Base-by-base conservation (phyloP, 2,329 filamentous ascomycete species). In the Clonostachys chloroleuca region DNA sequence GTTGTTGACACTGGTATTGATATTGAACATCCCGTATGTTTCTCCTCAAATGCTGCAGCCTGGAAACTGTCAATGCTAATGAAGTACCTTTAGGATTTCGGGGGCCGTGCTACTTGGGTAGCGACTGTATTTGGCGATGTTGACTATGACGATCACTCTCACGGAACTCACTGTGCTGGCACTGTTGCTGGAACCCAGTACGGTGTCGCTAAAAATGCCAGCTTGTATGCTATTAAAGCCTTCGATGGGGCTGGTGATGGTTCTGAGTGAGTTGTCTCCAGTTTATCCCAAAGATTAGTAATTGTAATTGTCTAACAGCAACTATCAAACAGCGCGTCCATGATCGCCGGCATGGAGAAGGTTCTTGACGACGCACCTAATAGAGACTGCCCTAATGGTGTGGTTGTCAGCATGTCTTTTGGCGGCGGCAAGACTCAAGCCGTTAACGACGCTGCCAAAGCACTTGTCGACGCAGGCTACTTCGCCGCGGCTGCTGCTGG, bases 381-480 rank as follows among this genome's bases (percentile, higher is more conserved):
- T 16, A 65, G 66, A 50, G 51, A 45, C 34, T 73, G 70, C 62
- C 59, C 64, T 53, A 66, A 61, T 43, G 70, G 72, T 39, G 63
- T 69, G 36, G 76, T 81, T n/a, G 72, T 75, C 54, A 79, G 75
- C 65, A 75, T 80, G 74, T 79, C 76, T 1, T 68, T 80, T 34
- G 75, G 75, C 52, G 74, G 74, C 24, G 58, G 61, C 49, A 57
- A 50, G 44, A 75, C 70, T 34, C 51, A 52, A 5, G 67, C 74
- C 17, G 59, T 77, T 56, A 79, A 80, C 64, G 59, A 64, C 20
- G 75, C 74, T 55, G 72, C 77, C 51, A 61, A 72, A 51, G 62
- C 59, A 42, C 61, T 78, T 43, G 65, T 66, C 47, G 58, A 64
- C 9, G 69, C 69, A 13, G 75, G 75, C 36, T 61, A 78, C 46